phyloP scores from a whole-genome alignment of 2,329 filamentous ascomycete species.

The Aspergillus aculeatinus region DNA sequence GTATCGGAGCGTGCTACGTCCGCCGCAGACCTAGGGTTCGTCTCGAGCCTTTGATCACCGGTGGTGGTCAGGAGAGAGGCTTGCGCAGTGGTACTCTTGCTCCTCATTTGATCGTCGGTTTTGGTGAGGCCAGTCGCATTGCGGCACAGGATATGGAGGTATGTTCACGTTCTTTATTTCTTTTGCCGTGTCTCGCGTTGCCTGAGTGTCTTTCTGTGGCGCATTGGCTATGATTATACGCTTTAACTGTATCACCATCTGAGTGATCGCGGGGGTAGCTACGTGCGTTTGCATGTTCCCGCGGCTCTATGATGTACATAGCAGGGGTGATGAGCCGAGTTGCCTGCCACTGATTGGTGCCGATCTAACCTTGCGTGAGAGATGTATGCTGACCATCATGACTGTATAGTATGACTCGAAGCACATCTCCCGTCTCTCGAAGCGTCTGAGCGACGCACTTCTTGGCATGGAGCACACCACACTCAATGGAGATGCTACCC shows the following conservation, averaged over 20 bases:
- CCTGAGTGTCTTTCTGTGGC: conserved; percentile 5
- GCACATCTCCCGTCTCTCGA: conserved; percentile 77
- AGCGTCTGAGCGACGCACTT: conserved; percentile 78
- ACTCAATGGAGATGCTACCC: conserved; percentile 79
- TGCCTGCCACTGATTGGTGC: conserved; percentile 17
- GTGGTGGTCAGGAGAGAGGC: conserved; percentile 93
- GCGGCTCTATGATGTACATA: conserved; percentile 59
- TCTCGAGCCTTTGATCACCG: conserved; percentile 92
- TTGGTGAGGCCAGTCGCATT: conserved; percentile 92
- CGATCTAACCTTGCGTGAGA: background rate
- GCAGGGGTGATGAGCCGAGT: conserved; percentile 64
- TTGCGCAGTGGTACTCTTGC: conserved; percentile 91
- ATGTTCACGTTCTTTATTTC: conserved; percentile 56
- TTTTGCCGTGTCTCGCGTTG: conserved; percentile 20
- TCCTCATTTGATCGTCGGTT: conserved; percentile 83
- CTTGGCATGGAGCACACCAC: conserved; percentile 87
- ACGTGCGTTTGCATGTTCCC: conserved; percentile 34
- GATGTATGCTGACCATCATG: conserved; percentile 9
- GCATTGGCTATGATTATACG: conserved; percentile 69
- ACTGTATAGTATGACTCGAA: conserved; percentile 92
- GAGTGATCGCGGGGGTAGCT: conserved; percentile 62
- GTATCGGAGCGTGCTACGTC: conserved; percentile 94
- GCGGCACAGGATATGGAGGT: conserved; percentile 88
- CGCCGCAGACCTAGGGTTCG: conserved; percentile 88
- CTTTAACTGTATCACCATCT: conserved; percentile 70